Evolutionary conservation across 345 rosid genomes (phyloP), one percentile per base, ranked within the genome.

Genomic region (Geranium brycei): DNA sequence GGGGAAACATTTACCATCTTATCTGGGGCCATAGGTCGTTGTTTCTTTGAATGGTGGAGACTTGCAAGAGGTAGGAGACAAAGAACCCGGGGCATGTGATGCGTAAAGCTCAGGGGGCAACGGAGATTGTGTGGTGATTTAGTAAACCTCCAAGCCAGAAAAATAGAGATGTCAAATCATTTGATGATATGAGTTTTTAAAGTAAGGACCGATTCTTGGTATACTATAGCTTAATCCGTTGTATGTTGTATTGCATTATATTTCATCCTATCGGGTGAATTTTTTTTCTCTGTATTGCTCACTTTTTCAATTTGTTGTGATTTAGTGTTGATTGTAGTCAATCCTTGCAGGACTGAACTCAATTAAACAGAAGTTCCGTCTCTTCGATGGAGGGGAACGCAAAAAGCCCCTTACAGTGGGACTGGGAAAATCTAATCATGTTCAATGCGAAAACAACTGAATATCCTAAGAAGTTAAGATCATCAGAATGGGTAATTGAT

Each of bases 361-460:
- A 35, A 35, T 4, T 35, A 35, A 35, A 35, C 41, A 4, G 41
- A 35, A 35, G 41, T 7, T 35, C 38, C 5, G 5, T 35, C 7
- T 35, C 41, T 35, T 35, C 76, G 56, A 89, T 87, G 97, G 98
- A 87, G 78, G 85, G 93, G 89, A 89, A 89, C 72, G 65, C 79
- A 8, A 92, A 86, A 77, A 77, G 76, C 53, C 75, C 88, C 35
- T 63, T 76, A 65, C 88, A 75, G 71, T 87, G 95, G 90, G 97
- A 87, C 59, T 92, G 87, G 95, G 97, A 90, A n/a, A 84, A 78
- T 62, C 70, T 82, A 8, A 73, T 79, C 47, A 80, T 77, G 79
- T 84, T 86, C 68, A 79, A 77, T 77, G 62, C 79, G 14, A 77
- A 81, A 58, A 63, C 87, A 31, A 68, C 80, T 38, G 96, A 85